Percentiles rank a stretch among this genome's conserved stretches.
These are phyloP conservation scores for Clonostachys sp. DNA, from an alignment of 2,329 filamentous ascomycete species.

Conservation along the genomic window DNA sequence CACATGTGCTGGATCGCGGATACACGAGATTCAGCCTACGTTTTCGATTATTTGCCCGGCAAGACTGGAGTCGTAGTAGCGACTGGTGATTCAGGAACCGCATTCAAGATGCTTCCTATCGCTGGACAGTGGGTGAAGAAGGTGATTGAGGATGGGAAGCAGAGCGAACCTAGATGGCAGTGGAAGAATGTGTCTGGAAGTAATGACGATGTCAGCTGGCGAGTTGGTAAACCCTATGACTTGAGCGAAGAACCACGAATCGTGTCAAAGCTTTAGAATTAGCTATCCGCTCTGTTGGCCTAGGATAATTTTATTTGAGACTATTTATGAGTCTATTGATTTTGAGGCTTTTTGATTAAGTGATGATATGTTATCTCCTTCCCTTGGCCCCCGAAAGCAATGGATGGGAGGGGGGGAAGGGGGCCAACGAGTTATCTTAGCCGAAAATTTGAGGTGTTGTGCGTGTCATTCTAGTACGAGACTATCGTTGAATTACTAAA, in stretches of 20 bases:
- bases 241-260: background rate
- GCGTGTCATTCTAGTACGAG: no score
- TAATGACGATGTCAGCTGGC: constrained; percentile 23
- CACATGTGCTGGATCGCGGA: constrained; percentile 63
- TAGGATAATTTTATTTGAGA: no score
- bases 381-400: no score
- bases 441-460: no score
- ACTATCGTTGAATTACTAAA: no score
- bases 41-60: constrained; percentile 53
- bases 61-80: constrained; percentile 42
- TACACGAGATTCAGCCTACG: constrained; percentile 53
- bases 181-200: constrained; percentile 36
- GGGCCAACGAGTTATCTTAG: no score
- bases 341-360: no score
- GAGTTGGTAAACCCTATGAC: constrained; percentile 12
- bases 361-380: no score
- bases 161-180: constrained; percentile 39
- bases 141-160: constrained; percentile 35
- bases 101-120: constrained; percentile 59
- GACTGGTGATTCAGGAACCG: constrained; percentile 57
- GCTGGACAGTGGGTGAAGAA: constrained; percentile 44
- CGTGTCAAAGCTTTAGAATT: constrained; percentile 2
- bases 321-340: no score
- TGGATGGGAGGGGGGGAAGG: no score
- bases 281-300: background rate